Percentiles rank a stretch among this genome's conserved stretches.
Conservation (phyloP, 2,329 filamentous ascomycete species). For the Onygena corvina region DNA sequence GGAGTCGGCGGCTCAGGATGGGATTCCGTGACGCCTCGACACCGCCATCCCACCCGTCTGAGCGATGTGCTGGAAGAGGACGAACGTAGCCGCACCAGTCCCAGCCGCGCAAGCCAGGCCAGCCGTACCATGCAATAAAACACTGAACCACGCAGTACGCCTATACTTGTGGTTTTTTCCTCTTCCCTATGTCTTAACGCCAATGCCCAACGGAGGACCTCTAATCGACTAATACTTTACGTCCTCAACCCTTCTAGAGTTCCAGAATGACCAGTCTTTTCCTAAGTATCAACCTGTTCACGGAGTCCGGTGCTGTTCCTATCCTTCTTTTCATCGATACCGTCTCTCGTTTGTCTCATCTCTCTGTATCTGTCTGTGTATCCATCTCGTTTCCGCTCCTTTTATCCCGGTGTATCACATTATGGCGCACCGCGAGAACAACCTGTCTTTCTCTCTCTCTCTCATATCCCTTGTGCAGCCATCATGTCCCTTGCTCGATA, state of each 20-base stretch:
- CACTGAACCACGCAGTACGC: background rate
- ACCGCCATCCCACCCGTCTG: conserved; percentile 77
- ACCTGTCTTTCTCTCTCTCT: background rate
- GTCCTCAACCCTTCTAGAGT: background rate
- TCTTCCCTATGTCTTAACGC: background rate
- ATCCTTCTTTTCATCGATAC: background rate
- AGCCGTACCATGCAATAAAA: conserved; percentile 28
- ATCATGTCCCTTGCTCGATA: background rate
- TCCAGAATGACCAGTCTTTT: conserved; percentile 2
- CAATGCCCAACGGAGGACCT: background rate
- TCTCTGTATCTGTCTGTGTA: background rate
- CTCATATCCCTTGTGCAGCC: background rate
- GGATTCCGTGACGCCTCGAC: conserved; percentile 59
- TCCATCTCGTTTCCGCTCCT: background rate
- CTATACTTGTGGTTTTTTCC: background rate
- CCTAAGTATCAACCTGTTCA: background rate
- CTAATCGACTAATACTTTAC: background rate
- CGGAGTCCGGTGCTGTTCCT: background rate
- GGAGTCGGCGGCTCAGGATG: conserved; percentile 55
- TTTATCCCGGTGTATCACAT: too few species aligned
- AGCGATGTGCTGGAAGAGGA: conserved; percentile 84
- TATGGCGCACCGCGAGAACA: background rate
- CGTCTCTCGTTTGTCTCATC: background rate
- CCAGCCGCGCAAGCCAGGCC: conserved; percentile 56
- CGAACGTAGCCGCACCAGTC: conserved; percentile 54